phyloP scores from a whole-genome alignment of 331 rosid genomes.

The Malus hybrid region DNA sequence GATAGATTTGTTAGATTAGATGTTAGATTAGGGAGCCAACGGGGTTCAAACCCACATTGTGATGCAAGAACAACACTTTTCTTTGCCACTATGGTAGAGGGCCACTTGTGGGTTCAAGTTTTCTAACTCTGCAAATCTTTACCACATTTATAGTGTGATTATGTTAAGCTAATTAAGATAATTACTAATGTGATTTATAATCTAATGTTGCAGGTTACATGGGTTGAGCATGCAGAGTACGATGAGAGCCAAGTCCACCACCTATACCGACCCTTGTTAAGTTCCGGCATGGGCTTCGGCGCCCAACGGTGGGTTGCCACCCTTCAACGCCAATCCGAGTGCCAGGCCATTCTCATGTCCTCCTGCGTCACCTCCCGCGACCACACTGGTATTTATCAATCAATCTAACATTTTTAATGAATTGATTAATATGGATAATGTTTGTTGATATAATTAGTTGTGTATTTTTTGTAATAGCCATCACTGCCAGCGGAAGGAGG shows the following conservation, averaged over 20 bases:
- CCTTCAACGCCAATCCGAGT: slow-evolving; percentile 84
- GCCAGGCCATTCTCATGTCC: slow-evolving; percentile 82
- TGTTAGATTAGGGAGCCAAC: too few species aligned
- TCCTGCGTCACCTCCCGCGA: slow-evolving; percentile 52
- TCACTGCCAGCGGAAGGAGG: slow-evolving; percentile 56
- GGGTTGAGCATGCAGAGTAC: slow-evolving; percentile 94
- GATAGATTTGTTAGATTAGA: too few species aligned
- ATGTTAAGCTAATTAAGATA: background rate
- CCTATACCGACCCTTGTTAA: slow-evolving; percentile 56
- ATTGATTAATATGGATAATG: background rate
- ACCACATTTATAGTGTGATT: background rate
- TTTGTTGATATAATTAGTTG: too few species aligned
- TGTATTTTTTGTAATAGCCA: slow-evolving; percentile 19
- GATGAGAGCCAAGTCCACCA: slow-evolving; percentile 84
- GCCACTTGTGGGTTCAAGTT: background rate
- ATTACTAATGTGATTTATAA: background rate
- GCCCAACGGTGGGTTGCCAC: slow-evolving; percentile 90
- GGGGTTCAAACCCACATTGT: too few species aligned
- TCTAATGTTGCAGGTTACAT: slow-evolving; percentile 54
- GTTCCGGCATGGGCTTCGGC: slow-evolving; percentile 86
- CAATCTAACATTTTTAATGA: background rate
- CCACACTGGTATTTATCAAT: slow-evolving; percentile 29
- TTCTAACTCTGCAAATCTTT: background rate
- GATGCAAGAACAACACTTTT: too few species aligned
- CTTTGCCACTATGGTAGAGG: too few species aligned